phyloP scores from a whole-genome alignment of 306 rosid species.

The Gastrolobium bilobum region DNA sequence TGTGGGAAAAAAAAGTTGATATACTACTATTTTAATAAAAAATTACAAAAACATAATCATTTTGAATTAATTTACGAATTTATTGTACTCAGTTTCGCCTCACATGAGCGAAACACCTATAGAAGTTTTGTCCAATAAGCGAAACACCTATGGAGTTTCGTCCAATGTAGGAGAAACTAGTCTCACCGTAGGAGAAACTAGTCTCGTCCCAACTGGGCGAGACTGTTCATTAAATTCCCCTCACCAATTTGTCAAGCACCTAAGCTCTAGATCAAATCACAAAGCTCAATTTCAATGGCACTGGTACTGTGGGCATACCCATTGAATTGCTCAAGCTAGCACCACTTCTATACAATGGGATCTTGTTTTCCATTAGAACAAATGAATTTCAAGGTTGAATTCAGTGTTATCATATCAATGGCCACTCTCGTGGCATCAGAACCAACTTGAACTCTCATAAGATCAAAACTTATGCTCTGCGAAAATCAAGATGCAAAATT shows the following conservation, averaged over 20 bases:
- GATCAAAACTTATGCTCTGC: slow-evolving; percentile 80
- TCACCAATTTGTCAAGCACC: slow-evolving; percentile 87
- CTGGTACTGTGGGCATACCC: slow-evolving; percentile 72
- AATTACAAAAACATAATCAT: no score
- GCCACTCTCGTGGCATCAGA: slow-evolving; percentile 87
- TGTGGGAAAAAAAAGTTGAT: no score
- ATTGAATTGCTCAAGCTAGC: slow-evolving; percentile 74
- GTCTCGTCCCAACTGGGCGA: no score
- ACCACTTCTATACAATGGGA: slow-evolving; percentile 91
- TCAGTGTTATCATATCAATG: slow-evolving; percentile 89
- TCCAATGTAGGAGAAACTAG: no score
- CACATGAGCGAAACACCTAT: no score
- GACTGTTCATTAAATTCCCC: no score
- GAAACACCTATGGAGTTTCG: no score
- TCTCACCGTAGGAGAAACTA: no score
- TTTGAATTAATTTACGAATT: no score
- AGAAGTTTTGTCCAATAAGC: no score
- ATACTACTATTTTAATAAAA: no score
- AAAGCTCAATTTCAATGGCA: slow-evolving; percentile 70
- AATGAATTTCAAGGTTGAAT: slow-evolving; percentile 80
- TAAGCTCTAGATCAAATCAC: slow-evolving; percentile 77
- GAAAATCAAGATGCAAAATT: background rate
- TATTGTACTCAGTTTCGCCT: no score
- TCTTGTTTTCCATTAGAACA: slow-evolving; percentile 68
- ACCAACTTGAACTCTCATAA: slow-evolving; percentile 85